Base-by-base conservation (phyloP, 176 grass and related monocot genomes). In the Ensete glaucum region DNA sequence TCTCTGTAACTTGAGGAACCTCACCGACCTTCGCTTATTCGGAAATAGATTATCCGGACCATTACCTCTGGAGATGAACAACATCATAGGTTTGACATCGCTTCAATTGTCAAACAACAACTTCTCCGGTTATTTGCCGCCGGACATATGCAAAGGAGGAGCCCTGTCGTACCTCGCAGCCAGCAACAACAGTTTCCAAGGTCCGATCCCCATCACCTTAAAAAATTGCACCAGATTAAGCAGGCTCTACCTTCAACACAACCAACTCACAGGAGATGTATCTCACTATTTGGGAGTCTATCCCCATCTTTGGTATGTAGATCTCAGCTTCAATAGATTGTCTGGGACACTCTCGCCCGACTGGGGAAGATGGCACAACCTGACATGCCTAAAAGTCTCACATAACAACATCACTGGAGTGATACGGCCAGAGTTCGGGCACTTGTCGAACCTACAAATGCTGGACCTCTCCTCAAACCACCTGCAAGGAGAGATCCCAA, bases 241-340 rank as follows among this genome's bases (percentile, higher is more conserved):
- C 1, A 1, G 0, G 1, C 1, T 80, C 0, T 0, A 0, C 0
- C 25, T 80, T n/a, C 6, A 1, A 0, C 0, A 2, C 0, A 85
- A 76, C 15, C n/a, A 80, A 9, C 8, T 85, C 0, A 55, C 48
- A 2, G 78, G 78, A 4, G 77, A 85, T 52, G 80, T 85, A n/a
- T 85, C 77, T 5, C 0, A 84, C 4, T 15, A 72, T 8, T 80
- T 85, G 62, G 83, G 73, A 3, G 50, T 76, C 1, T 80, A 85
- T 29, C 73, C 64, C 12, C 19, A 51, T 0, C 55, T 85, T 1
- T 2, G 0, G 1, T 54, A 8, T 0, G 9, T 64, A 0, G 12
- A 6, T 0, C 29, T 80, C 8, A n/a, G 0, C 1, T 85, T 56
- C 2, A 84, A 83, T 9, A 66, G 8, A 2, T 1, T 83, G 8